phyloP scores from a whole-genome alignment of 139 green algal genomes.

The Pycnococcus provasolii region DNA sequence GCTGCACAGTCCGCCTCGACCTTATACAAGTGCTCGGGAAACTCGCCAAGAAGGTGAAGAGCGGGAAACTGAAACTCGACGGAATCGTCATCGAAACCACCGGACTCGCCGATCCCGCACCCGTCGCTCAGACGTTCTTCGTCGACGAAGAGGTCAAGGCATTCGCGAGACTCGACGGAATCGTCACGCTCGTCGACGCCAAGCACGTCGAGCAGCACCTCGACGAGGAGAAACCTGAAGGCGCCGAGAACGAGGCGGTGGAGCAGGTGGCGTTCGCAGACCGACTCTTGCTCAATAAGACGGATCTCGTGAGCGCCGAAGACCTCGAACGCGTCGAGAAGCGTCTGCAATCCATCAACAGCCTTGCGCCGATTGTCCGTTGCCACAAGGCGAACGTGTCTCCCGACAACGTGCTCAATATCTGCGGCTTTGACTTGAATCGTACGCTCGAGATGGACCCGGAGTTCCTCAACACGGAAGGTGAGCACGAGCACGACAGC shows the following conservation, averaged over 20 bases:
- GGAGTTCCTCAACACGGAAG: slow-evolving; percentile 42
- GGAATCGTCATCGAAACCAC: slow-evolving; percentile 75
- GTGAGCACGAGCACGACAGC: slow-evolving; percentile 58
- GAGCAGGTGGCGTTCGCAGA: slow-evolving; percentile 70
- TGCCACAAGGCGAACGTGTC: slow-evolving; percentile 37
- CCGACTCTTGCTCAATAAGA: slow-evolving; percentile 80
- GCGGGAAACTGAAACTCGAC: slow-evolving; percentile 45
- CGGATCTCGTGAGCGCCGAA: slow-evolving; percentile 40
- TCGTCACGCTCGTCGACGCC: slow-evolving; percentile 67
- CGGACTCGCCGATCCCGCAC: slow-evolving; percentile 69
- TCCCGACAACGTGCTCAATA: slow-evolving; percentile 35
- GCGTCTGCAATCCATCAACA: slow-evolving; percentile 26
- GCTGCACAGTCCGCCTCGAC: slow-evolving; percentile 63
- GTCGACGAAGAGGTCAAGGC: slow-evolving; percentile 56
- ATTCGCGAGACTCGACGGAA: slow-evolving; percentile 38
- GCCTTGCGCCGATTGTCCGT: slow-evolving; percentile 34
- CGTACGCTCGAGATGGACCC: slow-evolving; percentile 49
- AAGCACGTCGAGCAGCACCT: slow-evolving; percentile 69
- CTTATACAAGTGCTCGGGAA: slow-evolving; percentile 25
- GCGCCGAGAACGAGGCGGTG: slow-evolving; percentile 60
- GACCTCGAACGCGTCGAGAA: slow-evolving; percentile 36
- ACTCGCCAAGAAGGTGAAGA: slow-evolving; percentile 6
- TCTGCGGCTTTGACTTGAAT: slow-evolving; percentile 45
- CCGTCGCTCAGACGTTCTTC: slow-evolving; percentile 80
- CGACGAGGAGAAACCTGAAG: slow-evolving; percentile 68